Evolutionary conservation across 805 yeast species (phyloP), one percentile per base, ranked within the genome.

Genomic region (Starmerella etchellsii): DNA sequence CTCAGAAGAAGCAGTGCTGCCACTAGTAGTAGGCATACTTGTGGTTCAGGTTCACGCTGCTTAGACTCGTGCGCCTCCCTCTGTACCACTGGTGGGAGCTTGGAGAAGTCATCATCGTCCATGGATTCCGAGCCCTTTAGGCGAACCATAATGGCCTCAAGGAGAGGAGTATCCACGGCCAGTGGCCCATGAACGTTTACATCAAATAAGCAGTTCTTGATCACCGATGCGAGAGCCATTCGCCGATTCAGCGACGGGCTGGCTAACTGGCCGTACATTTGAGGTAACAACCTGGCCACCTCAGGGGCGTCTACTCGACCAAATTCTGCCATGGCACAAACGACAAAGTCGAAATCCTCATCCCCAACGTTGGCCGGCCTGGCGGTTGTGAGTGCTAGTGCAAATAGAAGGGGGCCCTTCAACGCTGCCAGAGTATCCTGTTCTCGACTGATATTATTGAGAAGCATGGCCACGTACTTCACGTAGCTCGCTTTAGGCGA

Each of bases 171-270:
- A 18, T 49, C 50, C 8, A 67, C 61, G 52, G 81, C 79, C 33
- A 88, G 64, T 20, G 56, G 59, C 51, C 62, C 61, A 56, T 88
- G 97, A 27, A 72, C 60, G 31, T 75, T 73, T 1, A 81, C 66
- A 55, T 87, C 95, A 54, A 88, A 88, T 37, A 88, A 64, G 0
- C 88, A 73, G 61, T 88, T 88, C 59, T 91, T 88, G 51, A 91
- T 81, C 2, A 95, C 81, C 4, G 94, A 80, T 1, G 94, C 93
- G 29, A 83, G 87, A 55, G 95, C 96, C 57, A 81, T 87, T 61
- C 97, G 72, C 63, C 97, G 76, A 21, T 74, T 73, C 53, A 74
- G 74, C 13, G 82, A 68, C 50, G 76, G 80, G 54, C 76, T 74
- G 55, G 82, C 87, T 4, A 95, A 80, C 62, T 84, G 85, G 0